Conservation (phyloP, 2,329 filamentous ascomycete genomes). For the Simplicillium sp. region DNA sequence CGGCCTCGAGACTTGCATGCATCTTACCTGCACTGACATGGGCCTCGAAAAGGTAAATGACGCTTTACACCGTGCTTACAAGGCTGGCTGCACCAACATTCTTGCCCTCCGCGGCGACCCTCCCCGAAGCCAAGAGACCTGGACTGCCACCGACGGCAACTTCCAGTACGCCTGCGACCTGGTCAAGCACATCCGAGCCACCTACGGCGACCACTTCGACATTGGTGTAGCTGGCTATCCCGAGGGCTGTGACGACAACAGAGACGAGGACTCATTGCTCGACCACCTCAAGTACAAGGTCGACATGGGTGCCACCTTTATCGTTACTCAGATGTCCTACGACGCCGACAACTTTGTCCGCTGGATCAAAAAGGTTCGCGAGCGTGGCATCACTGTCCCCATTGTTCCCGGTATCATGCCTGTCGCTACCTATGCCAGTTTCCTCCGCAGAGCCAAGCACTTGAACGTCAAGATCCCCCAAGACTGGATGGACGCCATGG, state of each 20-base stretch:
- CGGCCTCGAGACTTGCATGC: constrained; percentile 97
- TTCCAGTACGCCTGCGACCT: constrained; percentile 92
- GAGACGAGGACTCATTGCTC: constrained; percentile 74
- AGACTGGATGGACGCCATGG: constrained; percentile 70
- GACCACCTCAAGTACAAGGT: constrained; percentile 96
- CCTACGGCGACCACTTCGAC: constrained; percentile 71
- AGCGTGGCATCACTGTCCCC: constrained; percentile 71
- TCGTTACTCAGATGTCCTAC: constrained; percentile 99
- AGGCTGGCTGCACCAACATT: constrained; percentile 95
- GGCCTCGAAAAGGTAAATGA: constrained; percentile 83
- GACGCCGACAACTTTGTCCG: constrained; percentile 89
- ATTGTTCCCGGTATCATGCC: constrained; percentile 81
- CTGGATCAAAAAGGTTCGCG: constrained; percentile 82
- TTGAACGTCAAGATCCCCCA: constrained; percentile 79
- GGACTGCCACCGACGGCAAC: constrained; percentile 77
- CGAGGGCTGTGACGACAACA: constrained; percentile 89
- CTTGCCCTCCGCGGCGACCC: constrained; percentile 88
- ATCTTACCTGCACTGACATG: constrained; percentile 98
- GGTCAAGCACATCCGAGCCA: constrained; percentile 70
- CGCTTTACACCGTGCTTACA: constrained; percentile 80
- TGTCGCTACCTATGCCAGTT: constrained; percentile 91
- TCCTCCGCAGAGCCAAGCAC: constrained; percentile 82
- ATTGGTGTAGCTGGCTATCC: constrained; percentile 97
- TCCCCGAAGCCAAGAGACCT: constrained; percentile 85
- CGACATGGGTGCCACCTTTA: constrained; percentile 84